phyloP scores from a whole-genome alignment of 371 early-diverging fungal genomes.

The Synchytrium microbalum region DNA sequence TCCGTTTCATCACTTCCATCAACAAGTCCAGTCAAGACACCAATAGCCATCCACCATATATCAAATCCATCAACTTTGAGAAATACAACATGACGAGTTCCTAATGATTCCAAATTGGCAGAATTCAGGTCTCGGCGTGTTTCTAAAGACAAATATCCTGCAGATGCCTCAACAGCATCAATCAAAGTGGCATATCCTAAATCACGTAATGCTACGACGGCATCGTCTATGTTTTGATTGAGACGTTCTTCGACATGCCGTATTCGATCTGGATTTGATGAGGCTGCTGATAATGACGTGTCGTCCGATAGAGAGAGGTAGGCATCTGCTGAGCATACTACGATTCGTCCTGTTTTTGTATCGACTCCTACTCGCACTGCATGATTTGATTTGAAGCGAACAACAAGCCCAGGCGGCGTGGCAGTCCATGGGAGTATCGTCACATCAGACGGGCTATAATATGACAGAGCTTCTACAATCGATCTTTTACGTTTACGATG shows the following conservation, averaged over 20 bases:
- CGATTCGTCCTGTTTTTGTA: constrained; percentile 10
- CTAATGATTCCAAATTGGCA: not conserved
- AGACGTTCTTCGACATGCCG: constrained; percentile 3
- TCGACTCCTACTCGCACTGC: constrained; percentile 8
- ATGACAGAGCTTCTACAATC: not conserved
- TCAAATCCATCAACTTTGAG: not conserved
- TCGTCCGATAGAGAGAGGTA: not conserved
- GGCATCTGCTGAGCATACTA: not conserved
- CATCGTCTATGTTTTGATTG: not conserved
- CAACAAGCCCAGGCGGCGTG: constrained; percentile 3
- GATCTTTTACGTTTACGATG: constrained; percentile 10
- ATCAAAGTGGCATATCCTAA: constrained; percentile 8
- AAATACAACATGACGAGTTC: not conserved
- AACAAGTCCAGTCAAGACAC: not conserved
- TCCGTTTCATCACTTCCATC: not conserved
- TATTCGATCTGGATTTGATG: constrained; percentile 3
- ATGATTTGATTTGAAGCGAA: constrained; percentile 1
- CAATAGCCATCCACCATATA: not conserved
- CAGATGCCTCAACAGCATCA: not conserved
- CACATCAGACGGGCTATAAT: constrained; percentile 10
- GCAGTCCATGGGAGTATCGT: constrained; percentile 5
- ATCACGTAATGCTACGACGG: not conserved
- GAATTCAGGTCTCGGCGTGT: not conserved
- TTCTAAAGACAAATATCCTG: not conserved
- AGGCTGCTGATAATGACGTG: not conserved